A percentile compares a stretch with the other conserved stretches of the same genome.
These are phyloP conservation scores for Citrus sp. DNA, from an alignment of 345 rosid species.

Conservation along the genomic window DNA sequence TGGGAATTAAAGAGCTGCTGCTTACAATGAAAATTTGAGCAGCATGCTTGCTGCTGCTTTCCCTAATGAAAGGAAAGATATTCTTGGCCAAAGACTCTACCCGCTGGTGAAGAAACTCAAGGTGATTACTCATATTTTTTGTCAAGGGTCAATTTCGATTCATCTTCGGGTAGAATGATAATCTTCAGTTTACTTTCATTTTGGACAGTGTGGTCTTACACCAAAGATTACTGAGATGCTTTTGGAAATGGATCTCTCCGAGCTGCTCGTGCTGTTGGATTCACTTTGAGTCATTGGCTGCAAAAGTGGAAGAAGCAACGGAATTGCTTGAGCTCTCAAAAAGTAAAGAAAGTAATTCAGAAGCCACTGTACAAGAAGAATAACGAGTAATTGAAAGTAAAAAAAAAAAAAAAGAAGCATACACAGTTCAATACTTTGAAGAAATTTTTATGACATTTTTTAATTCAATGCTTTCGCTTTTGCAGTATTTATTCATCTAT, in stretches of 20 bases:
- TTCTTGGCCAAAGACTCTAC: neutral
- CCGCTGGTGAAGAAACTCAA: neutral
- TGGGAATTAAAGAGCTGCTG: neutral
- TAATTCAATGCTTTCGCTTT: no score
- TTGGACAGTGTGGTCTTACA: neutral
- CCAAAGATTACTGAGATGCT: neutral
- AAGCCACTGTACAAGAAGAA: neutral
- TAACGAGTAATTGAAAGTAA: no score
- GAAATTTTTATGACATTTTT: no score
- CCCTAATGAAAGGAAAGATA: neutral
- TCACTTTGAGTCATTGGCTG: no score
- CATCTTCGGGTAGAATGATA: no score
- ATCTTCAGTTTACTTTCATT: no score
- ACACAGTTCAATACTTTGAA: no score
- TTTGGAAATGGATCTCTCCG: neutral
- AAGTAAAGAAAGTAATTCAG: neutral
- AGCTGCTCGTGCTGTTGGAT: neutral
- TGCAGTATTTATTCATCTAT: no score
- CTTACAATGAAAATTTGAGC: neutral
- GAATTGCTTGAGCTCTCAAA: neutral
- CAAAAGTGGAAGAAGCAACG: slow-evolving; percentile 3
- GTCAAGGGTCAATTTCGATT: no score
- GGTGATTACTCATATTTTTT: no score
- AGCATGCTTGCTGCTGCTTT: slow-evolving; percentile 1
- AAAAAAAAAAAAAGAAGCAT: no score